Evolutionary conservation across 352 stramenopile genomes (phyloP).

Genomic region (Pythium brachiatum): DNA sequence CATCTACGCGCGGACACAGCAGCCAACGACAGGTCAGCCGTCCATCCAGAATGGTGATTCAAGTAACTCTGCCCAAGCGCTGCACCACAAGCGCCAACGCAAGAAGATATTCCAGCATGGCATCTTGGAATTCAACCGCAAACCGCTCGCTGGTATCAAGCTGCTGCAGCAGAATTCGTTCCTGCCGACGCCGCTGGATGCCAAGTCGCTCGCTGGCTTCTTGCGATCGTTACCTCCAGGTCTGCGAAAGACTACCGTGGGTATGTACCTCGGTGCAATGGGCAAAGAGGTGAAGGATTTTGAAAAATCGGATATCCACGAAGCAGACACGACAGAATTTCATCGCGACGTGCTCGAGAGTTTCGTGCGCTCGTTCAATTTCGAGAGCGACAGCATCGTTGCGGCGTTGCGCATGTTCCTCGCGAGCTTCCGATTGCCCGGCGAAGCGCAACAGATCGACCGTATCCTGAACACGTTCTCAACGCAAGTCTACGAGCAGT

Average conservation of each 20-base stretch:
- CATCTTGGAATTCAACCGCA: conserved; percentile 94
- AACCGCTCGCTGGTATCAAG: conserved; percentile 87
- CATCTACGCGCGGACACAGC: conserved; percentile 55
- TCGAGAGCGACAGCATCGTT: conserved; percentile 73
- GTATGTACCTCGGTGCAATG: conserved; percentile 83
- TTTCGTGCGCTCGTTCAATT: conserved; percentile 83
- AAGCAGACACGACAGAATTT: conserved; percentile 84
- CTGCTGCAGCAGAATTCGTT: conserved; percentile 80
- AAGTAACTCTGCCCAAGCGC: conserved; percentile 35
- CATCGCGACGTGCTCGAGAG: conserved; percentile 67
- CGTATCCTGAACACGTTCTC: conserved; percentile 87
- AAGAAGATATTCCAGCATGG: conserved; percentile 86
- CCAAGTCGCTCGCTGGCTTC: conserved; percentile 81
- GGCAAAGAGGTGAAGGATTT: conserved; percentile 77
- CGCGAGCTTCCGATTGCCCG: conserved; percentile 77
- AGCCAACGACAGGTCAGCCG: background rate
- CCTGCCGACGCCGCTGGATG: conserved; percentile 71
- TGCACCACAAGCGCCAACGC: conserved; percentile 65
- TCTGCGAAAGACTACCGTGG: conserved; percentile 82
- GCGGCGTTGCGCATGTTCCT: conserved; percentile 81
- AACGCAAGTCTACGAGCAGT: conserved; percentile 81
- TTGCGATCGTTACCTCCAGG: conserved; percentile 76
- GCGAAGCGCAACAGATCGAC: conserved; percentile 88
- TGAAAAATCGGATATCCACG: conserved; percentile 68
- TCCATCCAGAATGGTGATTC: conserved; percentile 26